phyloP scores from a whole-genome alignment of 805 yeast genomes.

The Myxozyma mucilagina region DNA sequence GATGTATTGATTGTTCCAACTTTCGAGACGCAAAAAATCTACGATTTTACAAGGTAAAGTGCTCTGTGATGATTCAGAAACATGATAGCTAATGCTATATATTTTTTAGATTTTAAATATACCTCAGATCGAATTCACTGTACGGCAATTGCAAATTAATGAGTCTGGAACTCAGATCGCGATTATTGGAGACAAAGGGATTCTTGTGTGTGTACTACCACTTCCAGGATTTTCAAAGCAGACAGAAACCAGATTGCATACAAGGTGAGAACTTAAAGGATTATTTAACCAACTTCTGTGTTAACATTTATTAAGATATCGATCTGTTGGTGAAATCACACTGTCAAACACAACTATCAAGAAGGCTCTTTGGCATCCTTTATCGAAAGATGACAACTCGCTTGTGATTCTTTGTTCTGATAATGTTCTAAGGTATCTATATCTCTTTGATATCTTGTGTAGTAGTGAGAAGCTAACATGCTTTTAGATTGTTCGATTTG shows the following conservation, averaged over 20 bases:
- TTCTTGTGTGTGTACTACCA: constrained; percentile 20
- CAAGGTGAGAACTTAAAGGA: constrained; percentile 4
- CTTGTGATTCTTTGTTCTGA: constrained; percentile 25
- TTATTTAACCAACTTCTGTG: not conserved
- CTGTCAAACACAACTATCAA: not conserved
- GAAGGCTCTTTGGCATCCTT: constrained; percentile 31
- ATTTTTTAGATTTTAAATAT: constrained; percentile 15
- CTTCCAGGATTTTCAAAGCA: constrained; percentile 17
- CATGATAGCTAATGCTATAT: not conserved
- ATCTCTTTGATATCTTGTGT: not conserved
- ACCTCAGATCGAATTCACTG: constrained; percentile 16
- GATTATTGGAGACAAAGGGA: constrained; percentile 25
- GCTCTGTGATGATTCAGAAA: not conserved
- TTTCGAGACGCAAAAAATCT: constrained; percentile 5
- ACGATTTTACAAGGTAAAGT: constrained; percentile 19
- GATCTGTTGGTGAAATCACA: constrained; percentile 2
- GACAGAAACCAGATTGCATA: constrained; percentile 10
- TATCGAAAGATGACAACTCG: constrained; percentile 24
- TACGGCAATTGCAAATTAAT: constrained; percentile 23
- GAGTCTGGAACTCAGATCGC: constrained; percentile 28
- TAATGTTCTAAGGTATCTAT: constrained; percentile 6
- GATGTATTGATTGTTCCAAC: constrained; percentile 19
- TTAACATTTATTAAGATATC: not conserved
- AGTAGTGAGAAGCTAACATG: not conserved
- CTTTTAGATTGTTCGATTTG: constrained; percentile 40